These are phyloP conservation scores for Piromyces finnis DNA, from an alignment of 192 early-diverging fungal species.

Conservation along the genomic window DNA sequence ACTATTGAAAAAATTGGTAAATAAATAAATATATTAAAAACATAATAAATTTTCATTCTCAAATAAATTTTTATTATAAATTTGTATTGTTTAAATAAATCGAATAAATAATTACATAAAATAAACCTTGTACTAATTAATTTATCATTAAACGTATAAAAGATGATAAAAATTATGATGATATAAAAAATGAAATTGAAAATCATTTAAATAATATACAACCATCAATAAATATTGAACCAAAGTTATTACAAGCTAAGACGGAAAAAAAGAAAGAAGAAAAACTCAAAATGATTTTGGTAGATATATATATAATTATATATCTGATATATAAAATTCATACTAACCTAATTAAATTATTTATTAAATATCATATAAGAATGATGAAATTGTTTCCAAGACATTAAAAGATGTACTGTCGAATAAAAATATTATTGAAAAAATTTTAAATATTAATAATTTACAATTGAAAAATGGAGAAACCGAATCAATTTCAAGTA, in stretches of 20 bases:
- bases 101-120: too few relatives aligned
- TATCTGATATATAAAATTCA: too few relatives aligned
- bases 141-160: background rate
- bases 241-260: background rate
- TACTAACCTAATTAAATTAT: too few relatives aligned
- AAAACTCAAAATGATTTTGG: background rate
- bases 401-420: background rate
- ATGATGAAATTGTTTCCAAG: background rate
- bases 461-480: too few relatives aligned
- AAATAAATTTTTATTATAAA: too few relatives aligned
- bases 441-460: background rate
- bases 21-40: too few relatives aligned
- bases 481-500: too few relatives aligned
- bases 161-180: background rate
- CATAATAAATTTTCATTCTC: too few relatives aligned
- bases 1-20: background rate
- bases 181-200: background rate
- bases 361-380: background rate
- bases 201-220: background rate
- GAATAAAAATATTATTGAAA: background rate
- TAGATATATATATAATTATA: background rate
- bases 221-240: background rate
- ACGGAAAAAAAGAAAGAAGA: background rate
- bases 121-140: too few relatives aligned
- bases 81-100: too few relatives aligned